These are phyloP conservation scores for Lactarius sanguifluus DNA, from an alignment of 768 basidiomycete species.

Conservation along the genomic window DNA sequence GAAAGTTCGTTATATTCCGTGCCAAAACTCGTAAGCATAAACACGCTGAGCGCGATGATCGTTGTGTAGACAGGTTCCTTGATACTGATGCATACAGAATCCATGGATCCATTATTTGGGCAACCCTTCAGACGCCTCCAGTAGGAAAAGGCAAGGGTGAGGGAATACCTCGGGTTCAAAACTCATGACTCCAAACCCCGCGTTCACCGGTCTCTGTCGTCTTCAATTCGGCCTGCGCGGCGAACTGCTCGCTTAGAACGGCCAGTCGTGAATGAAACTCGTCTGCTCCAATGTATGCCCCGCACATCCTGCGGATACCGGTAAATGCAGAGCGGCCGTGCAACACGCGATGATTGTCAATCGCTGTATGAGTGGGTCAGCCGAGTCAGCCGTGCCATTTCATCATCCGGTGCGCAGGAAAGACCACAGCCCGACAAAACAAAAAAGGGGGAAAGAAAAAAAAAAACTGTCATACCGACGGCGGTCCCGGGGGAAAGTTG, in stretches of 20 bases:
- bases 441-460: not conserved
- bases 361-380: constrained; percentile 46
- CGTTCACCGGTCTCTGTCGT: constrained; percentile 4
- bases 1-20: not conserved
- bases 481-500: constrained; percentile 86
- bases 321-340: constrained; percentile 92
- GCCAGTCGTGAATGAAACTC: constrained; percentile 82
- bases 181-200: constrained; percentile 31
- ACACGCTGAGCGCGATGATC: not conserved
- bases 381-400: not conserved
- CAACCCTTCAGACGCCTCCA: not conserved
- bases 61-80: not conserved
- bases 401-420: not conserved
- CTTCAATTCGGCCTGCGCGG: constrained; percentile 31
- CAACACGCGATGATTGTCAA: constrained; percentile 91
- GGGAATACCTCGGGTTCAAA: constrained; percentile 18
- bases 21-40: not conserved
- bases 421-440: not conserved
- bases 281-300: constrained; percentile 90
- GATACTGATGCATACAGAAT: not conserved
- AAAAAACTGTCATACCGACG: constrained; percentile 54
- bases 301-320: constrained; percentile 90
- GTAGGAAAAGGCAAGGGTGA: not conserved
- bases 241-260: constrained; percentile 62
- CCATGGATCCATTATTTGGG: not conserved